Conservation (phyloP, 169 alveolate species). For the Pseudocohnilembus persalinus region DNA sequence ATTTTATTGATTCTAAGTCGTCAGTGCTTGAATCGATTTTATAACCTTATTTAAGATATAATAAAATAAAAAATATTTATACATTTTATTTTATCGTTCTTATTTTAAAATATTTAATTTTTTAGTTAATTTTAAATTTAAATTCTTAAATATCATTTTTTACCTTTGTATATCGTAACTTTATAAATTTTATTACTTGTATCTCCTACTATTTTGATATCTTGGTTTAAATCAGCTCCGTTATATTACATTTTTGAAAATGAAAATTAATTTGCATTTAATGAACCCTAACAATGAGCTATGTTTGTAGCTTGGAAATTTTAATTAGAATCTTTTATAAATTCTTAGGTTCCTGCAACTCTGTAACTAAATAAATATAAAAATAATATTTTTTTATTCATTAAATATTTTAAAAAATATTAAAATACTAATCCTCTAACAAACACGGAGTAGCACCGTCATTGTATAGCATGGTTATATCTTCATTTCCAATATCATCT, state of each 20-base stretch:
- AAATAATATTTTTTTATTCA: no score
- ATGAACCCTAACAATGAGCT: neutral
- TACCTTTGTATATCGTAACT: neutral
- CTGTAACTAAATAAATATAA: neutral
- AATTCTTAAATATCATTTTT: neutral
- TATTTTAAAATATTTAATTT: no score
- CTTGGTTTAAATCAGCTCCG: neutral
- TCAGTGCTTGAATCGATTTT: neutral
- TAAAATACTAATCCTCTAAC: no score
- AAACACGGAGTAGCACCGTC: no score
- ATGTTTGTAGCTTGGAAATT: neutral
- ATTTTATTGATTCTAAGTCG: neutral
- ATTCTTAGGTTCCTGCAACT: neutral
- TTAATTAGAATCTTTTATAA: neutral
- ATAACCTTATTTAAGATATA: neutral
- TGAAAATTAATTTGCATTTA: neutral
- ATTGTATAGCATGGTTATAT: no score
- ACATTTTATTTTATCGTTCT: no score
- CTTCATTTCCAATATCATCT: no score
- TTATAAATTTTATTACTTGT: neutral
- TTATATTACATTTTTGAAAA: neutral
- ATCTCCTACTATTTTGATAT: neutral
- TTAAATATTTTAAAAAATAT: no score
- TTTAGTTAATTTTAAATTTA: no score
- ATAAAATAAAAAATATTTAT: no score